Base-by-base conservation (phyloP, 1,284 basidiomycete species). In the Ceratobasidium sp. region DNA sequence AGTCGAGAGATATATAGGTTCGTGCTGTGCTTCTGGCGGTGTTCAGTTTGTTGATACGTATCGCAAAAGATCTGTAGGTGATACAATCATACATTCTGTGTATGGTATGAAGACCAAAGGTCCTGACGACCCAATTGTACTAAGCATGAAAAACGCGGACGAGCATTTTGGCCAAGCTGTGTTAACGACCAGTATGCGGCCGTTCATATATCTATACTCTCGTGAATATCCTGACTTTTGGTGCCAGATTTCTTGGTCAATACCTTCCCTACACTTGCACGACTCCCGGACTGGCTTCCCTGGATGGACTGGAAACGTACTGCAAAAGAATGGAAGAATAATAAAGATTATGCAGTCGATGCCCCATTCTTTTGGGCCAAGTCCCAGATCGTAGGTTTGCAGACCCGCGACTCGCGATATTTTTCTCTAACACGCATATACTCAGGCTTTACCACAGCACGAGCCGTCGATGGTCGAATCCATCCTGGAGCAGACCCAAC, bases 221-320 rank as follows among this genome's bases (percentile, higher is more conserved):
- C 42, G 52, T 3, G 42, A 57, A 59, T 46, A 28, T 52, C 23
- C 28, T 17, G 26, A 28, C 23, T 23, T 38, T n/a, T n/a, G n/a
- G n/a, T n/a, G n/a, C n/a, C n/a, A 66, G 73, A 65, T 54, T 78
- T 78, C 26, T 7, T 78, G n/a, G 77, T 78, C 23, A 73, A 78
- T 44, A 42, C 52, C 28, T 40, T 74, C 23, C 77, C 77, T 9
- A 54, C n/a, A 17, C 38, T 78, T 17, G 54, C 28, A 20, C 54
- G 73, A 23, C 9, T 78, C 33, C 77, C 77, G 2, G 77, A 78
- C 10, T 78, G 77, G 77, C 48, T 78, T 28, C 77, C 77, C 10
- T 69, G 77, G 17, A 61, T 70, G 46, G 23, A 48, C 26, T 78
- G 62, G 61, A 73, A 78, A 44, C 20, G 6, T 17, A n/a, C 23